A percentile compares a stretch with the other conserved stretches of the same genome.
Conservation (phyloP, 495 filamentous ascomycete species). For the Podospora didyma region DNA sequence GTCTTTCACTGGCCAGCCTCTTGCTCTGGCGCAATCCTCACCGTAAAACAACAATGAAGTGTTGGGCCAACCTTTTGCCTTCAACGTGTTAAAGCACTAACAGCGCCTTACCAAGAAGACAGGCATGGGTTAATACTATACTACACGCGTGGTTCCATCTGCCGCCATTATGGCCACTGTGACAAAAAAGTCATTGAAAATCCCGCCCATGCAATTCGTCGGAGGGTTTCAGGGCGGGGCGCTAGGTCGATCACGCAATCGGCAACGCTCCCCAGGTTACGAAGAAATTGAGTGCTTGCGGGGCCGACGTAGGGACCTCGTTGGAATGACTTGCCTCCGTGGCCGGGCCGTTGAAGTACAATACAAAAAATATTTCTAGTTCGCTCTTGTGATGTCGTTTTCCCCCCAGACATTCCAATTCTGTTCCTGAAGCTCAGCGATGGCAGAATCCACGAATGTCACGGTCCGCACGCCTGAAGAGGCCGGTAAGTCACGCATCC, state of each 20-base stretch:
- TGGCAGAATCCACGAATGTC: conserved; percentile 28
- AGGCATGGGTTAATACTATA: no score
- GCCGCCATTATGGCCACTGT: not conserved
- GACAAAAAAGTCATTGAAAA: conserved; percentile 30
- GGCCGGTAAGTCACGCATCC: conserved; percentile 34
- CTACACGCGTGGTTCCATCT: no score
- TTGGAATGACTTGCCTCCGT: conserved; percentile 11
- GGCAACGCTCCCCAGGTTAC: conserved; percentile 17
- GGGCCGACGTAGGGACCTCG: conserved; percentile 22
- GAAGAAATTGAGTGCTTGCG: conserved; percentile 22
- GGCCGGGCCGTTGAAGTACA: not conserved
- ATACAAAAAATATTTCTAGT: conserved; percentile 5
- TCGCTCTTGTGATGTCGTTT: conserved; percentile 7
- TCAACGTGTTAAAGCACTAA: no score
- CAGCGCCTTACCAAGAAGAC: no score
- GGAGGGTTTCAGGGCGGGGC: conserved; percentile 15
- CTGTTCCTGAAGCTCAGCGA: conserved; percentile 16
- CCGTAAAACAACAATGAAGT: no score
- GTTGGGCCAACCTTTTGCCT: no score
- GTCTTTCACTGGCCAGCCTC: no score
- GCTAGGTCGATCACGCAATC: conserved; percentile 35
- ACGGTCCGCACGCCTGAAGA: conserved; percentile 43
- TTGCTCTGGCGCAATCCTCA: no score
- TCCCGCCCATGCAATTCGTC: conserved; percentile 27
- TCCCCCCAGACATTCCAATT: conserved; percentile 9